phyloP scores from a whole-genome alignment of 768 basidiomycete genomes.

The Tremella yokohamensis region DNA sequence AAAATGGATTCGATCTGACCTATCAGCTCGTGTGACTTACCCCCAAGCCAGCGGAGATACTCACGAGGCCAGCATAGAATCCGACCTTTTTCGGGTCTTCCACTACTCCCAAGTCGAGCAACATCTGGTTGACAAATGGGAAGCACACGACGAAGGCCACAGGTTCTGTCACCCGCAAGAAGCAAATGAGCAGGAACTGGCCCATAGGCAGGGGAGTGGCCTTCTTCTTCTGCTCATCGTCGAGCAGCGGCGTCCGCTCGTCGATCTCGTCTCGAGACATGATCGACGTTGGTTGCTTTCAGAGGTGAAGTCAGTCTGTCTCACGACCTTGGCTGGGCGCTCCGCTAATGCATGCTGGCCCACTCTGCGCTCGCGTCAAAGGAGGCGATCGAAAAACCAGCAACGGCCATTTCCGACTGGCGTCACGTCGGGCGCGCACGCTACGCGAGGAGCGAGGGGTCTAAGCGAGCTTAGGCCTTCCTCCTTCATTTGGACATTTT shows the following conservation, averaged over 20 bases:
- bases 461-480: too few species aligned
- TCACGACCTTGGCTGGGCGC: too few species aligned
- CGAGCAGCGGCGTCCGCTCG: constrained; percentile 16
- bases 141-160: constrained; percentile 35
- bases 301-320: too few species aligned
- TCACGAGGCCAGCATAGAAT: constrained; percentile 35
- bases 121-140: constrained; percentile 45
- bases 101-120: constrained; percentile 33
- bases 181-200: constrained; percentile 33
- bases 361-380: too few species aligned
- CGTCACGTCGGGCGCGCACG: too few species aligned
- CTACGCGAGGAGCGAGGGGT: too few species aligned
- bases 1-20: constrained; percentile 40
- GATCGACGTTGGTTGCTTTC: too few species aligned
- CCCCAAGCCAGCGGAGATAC: neutral
- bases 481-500: too few species aligned
- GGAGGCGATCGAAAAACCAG: too few species aligned
- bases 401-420: too few species aligned
- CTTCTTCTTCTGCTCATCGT: neutral
- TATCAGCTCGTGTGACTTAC: constrained; percentile 1
- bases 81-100: constrained; percentile 31
- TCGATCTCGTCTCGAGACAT: neutral
- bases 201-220: constrained; percentile 37
- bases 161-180: constrained; percentile 35
- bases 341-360: too few species aligned